Base-by-base conservation (phyloP, 1,284 basidiomycete species). In the Inonotus hispidus region DNA sequence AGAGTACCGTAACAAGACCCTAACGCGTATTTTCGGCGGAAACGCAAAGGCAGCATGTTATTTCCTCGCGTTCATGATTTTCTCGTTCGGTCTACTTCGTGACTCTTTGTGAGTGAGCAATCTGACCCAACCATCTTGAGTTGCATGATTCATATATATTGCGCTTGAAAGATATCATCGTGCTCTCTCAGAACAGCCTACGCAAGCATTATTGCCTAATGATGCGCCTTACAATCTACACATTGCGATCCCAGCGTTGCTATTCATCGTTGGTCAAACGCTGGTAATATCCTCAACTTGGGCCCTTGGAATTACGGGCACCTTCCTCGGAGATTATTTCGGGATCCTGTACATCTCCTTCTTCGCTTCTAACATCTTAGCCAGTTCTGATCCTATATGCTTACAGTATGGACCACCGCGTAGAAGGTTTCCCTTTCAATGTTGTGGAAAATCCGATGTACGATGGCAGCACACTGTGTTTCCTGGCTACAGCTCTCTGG, bases 271-370 rank as follows among this genome's bases (percentile, higher is more conserved):
- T 11, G 94, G 94, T 27, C 92, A 94, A 71, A 77, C 82, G 19
- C 84, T 96, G 64, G 95, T 98, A 58, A 65, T 96, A 54, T 88
- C 88, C 21, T 95, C 92, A 39, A 98, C 95, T 43, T 98, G 87
- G 83, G 89, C 90, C 0, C 77, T 99, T 14, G 96, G 96, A 16
- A 79, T 98, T 65, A 97, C 95, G 7, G 95, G 95, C 61, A 95
- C 93, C 1, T 95, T 94, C 79, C 82, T 98, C 50, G 95, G 96
- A 4, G 96, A 98, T 76, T 98, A 98, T 77, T 99, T 98, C 74
- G 96, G 96, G n/a, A 98, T 98, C 68, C 79, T 98, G 59, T 61
- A 38, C 27, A 53, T 56, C 23, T 10, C 21, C 8, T 35, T 21
- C 7, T 27, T 35, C 10, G 13, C 5, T 23, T n/a, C 19, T 7